Evolutionary conservation across 805 yeast species (phyloP).

Genomic region (Saturnispora sanitii): DNA sequence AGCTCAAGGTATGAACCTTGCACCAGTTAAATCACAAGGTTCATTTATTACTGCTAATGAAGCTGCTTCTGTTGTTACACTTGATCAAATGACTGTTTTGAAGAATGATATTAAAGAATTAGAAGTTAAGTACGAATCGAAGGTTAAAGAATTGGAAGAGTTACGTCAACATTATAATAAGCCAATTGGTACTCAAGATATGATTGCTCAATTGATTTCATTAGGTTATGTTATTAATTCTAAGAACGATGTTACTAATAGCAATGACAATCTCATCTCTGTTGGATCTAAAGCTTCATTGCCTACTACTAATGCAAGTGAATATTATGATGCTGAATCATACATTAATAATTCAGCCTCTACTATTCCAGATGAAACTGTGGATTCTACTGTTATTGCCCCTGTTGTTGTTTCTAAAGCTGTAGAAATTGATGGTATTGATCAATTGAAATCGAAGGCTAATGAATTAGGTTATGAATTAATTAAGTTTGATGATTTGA

Average conservation of each 20-base stretch:
- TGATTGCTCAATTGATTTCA: slow-evolving; percentile 7
- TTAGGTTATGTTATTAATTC: slow-evolving; percentile 10
- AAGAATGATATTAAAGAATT: slow-evolving; percentile 9
- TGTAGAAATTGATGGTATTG: too few relatives aligned
- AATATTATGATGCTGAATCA: slow-evolving; percentile 6
- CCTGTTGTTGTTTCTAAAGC: too few relatives aligned
- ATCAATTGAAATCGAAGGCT: slow-evolving; percentile 22
- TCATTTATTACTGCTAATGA: neutral
- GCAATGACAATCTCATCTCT: neutral
- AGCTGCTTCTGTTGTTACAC: too few relatives aligned
- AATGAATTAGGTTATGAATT: slow-evolving; percentile 16
- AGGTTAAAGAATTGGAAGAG: slow-evolving; percentile 5
- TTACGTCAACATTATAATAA: slow-evolving; percentile 20
- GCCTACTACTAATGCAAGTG: slow-evolving; percentile 3
- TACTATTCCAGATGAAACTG: too few relatives aligned
- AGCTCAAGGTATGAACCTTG: slow-evolving; percentile 8
- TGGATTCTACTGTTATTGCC: too few relatives aligned
- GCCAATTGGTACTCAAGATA: slow-evolving; percentile 1
- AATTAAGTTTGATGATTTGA: slow-evolving; percentile 12
- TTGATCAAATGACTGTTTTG: slow-evolving; percentile 4
- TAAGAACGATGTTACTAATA: neutral
- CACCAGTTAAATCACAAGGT: slow-evolving; percentile 5
- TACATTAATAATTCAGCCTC: neutral
- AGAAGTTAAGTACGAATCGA: slow-evolving; percentile 6
- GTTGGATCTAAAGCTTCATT: neutral